Base-by-base conservation (phyloP, 1,139 yeast genomes). In the Hansenula lynferdii region DNA sequence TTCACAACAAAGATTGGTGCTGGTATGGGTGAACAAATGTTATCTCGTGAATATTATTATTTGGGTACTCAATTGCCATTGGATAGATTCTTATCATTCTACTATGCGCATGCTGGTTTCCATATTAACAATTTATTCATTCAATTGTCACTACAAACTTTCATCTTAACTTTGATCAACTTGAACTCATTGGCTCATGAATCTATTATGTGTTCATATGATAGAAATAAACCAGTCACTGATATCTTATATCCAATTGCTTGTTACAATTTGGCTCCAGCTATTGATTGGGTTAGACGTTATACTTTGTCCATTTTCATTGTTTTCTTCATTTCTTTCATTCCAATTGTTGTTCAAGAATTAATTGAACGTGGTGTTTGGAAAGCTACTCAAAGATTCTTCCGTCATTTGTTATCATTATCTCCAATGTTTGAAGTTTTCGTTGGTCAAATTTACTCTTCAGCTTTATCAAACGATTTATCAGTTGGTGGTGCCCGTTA, bases 1-100 rank as follows among this genome's bases (percentile, higher is more conserved):
- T 92, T 92, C 80, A 92, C 97, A 27, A 92, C 98, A 45, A 92
- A 92, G 76, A 92, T 92, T 80, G 98, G 98, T 75, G 96, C 97
- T 58, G 98, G 98, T 85, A 92, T 92, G 98, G 98, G 98, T 70
- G 98, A 92, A 69, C 98, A 92, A 69, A 90, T 92, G 94, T 74
- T 92, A 61, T 89, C 97, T 42, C 85, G 98, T 72, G 98, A 92
- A 68, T 92, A 92, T 71, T 92, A 90, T 69, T 92, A 92, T 66
- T 73, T 92, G 64, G 96, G 97, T 55, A 92, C 98, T 45, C 98
- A 92, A 67, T 77, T 92, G 56, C 98, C 97, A 42, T 72, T 92
- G 54, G 98, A 92, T 65, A 85, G 98, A 66, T 92, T 92, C 82
- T 75, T 92, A 61, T 87, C 97, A 15, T 92, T 92, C 78, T 92